These are phyloP conservation scores for Tolypocladium album DNA, from an alignment of 2,329 filamentous ascomycete species.

Conservation along the genomic window DNA sequence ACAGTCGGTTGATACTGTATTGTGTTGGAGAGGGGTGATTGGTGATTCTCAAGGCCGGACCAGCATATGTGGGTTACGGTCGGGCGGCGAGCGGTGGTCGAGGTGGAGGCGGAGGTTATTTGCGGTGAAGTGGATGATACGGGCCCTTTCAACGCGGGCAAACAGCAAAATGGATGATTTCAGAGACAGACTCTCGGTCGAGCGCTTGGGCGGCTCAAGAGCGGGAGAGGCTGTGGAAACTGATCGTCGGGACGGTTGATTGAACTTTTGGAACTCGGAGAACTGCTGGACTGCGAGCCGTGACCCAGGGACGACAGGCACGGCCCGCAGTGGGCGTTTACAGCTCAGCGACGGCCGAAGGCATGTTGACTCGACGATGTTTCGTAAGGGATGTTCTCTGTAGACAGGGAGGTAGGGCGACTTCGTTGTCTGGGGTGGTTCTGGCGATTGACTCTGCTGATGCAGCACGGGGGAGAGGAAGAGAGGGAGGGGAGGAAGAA, in stretches of 20 bases:
- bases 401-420: conserved; percentile 29
- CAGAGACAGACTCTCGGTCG: conserved; percentile 26
- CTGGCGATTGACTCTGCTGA: conserved; percentile 14
- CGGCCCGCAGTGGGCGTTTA: conserved; percentile 77
- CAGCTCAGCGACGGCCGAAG: conserved; percentile 79
- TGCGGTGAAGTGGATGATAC: conserved; percentile 3
- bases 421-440: conserved; percentile 51
- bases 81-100: not conserved
- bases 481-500: conserved; percentile 1
- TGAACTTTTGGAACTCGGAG: conserved; percentile 63
- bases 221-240: conserved; percentile 48
- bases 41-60: not conserved
- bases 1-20: not conserved
- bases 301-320: conserved; percentile 25
- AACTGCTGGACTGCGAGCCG: conserved; percentile 80
- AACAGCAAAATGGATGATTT: conserved; percentile 19
- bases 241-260: conserved; percentile 47
- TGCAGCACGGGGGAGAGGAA: conserved; percentile 15
- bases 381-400: conserved; percentile 32
- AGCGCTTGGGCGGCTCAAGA: conserved; percentile 23
- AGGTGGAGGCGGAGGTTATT: not conserved
- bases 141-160: conserved; percentile 18
- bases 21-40: not conserved
- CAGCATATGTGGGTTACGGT: not conserved
- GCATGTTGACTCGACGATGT: conserved; percentile 63